Evolutionary conservation across 352 stramenopile genomes (phyloP), one percentile per base, ranked within the genome.

Genomic region (Phytophthora citricola): DNA sequence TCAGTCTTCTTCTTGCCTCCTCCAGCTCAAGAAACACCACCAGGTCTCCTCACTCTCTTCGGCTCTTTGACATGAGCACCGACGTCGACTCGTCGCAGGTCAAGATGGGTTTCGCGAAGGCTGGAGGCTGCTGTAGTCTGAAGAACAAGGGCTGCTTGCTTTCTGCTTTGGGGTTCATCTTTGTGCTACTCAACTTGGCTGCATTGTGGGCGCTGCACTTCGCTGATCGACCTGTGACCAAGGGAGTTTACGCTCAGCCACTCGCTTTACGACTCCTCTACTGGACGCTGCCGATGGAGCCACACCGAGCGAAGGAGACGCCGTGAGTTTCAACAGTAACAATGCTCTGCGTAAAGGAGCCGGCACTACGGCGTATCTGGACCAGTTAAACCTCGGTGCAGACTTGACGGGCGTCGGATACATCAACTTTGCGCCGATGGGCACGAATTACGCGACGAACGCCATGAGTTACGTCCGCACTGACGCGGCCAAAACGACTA

Each of bases 151-250:
- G 46, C n/a, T 47, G 41, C 17, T 26, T 82, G 5, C 40, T 80
- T 24, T 68, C 71, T n/a, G 26, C 58, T 12, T 26, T 85, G 27
- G 74, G 71, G 14, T 79, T 87, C 49, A 26, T 87, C 46, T 90
- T 89, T 43, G 78, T 90, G 51, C 24, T 90, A 17, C 61, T 77
- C 67, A 91, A 91, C 61, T 56, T 89, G 41, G 76, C 73, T 7
- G 83, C 79, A 14, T 57, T 92, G 17, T 92, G 85, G 69, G 67
- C 82, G 29, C 68, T 92, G 22, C 83, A 90, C 69, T 91, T 91
- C 48, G 77, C 75, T 15, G 71, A 90, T 55, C 71, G 66, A 11
- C 76, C 82, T 2, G 38, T 36, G 27, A 46, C 9, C 26, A 69
- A 64, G 34, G 50, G 20, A 61, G 46, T 24, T 34, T 74, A 17